Evolutionary conservation across 257 asterid species (phyloP).

Genomic region (Primulina huaijiensis): DNA sequence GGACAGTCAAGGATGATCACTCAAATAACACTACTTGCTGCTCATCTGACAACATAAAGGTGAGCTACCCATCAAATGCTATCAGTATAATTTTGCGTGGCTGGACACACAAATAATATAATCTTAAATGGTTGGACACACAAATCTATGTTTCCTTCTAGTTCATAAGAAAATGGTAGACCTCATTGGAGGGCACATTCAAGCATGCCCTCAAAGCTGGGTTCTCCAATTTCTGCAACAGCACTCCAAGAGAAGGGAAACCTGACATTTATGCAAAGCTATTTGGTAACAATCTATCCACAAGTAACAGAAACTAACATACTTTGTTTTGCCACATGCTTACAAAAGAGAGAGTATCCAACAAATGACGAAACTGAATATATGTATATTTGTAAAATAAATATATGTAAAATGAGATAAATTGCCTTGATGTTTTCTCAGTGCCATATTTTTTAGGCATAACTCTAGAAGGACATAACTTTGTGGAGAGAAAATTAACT

Average conservation of each 20-base stretch:
- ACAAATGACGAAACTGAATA: slow-evolving; percentile 9
- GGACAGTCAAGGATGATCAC: background rate
- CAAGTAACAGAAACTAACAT: slow-evolving; percentile 14
- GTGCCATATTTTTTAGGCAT: slow-evolving; percentile 15
- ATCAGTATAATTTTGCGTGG: background rate
- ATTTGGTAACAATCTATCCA: slow-evolving; percentile 1
- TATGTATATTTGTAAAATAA: background rate
- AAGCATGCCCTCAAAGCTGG: slow-evolving; percentile 92
- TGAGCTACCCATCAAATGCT: background rate
- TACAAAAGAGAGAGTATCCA: slow-evolving; percentile 4
- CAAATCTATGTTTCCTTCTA: slow-evolving; percentile 16
- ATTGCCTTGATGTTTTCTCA: slow-evolving; percentile 10
- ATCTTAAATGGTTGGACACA: slow-evolving; percentile 7
- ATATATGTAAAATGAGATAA: slow-evolving; percentile 5
- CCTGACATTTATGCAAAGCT: slow-evolving; percentile 48
- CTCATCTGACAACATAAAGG: background rate
- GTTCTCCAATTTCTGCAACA: slow-evolving; percentile 93
- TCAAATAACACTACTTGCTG: background rate
- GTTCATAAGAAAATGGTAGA: slow-evolving; percentile 29
- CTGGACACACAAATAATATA: slow-evolving; percentile 8
- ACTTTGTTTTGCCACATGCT: slow-evolving; percentile 19
- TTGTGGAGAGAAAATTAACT: background rate
- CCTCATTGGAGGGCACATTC: slow-evolving; percentile 86
- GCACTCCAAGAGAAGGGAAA: slow-evolving; percentile 88
- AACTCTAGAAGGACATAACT: background rate